Conservation (phyloP, 352 stramenopile genomes). For the Pythium biforme region DNA sequence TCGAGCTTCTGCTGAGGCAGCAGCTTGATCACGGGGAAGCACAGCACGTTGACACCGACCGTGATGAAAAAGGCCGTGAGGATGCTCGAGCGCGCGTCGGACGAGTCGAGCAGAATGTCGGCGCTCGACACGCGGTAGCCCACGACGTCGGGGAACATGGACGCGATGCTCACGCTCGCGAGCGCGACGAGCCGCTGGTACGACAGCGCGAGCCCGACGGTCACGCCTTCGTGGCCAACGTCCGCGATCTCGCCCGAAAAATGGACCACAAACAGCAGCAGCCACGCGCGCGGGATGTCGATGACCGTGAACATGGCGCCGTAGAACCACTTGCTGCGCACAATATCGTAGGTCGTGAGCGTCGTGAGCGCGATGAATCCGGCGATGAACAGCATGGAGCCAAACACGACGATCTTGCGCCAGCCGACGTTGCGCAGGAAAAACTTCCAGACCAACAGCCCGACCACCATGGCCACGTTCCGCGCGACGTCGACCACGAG, state of each 20-base stretch:
- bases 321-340: conserved; percentile 49
- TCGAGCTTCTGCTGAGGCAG: conserved; percentile 42
- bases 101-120: conserved; percentile 1
- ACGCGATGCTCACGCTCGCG: conserved; percentile 23
- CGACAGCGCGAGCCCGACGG: conserved; percentile 47
- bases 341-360: conserved; percentile 30
- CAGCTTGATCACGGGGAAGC: conserved; percentile 11
- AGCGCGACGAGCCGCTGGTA: conserved; percentile 40
- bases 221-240: conserved; percentile 47
- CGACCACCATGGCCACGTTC: not conserved
- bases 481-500: not conserved
- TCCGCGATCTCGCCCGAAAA: conserved; percentile 48
- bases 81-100: not conserved
- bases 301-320: conserved; percentile 24
- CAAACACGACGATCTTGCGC: conserved; percentile 1
- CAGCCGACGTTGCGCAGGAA: conserved; percentile 10
- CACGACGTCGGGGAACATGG: conserved; percentile 24
- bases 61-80: conserved; percentile 5
- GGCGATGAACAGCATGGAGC: conserved; percentile 7
- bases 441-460: conserved; percentile 1
- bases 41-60: conserved; percentile 15
- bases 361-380: conserved; percentile 1
- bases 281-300: conserved; percentile 38
- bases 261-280: conserved; percentile 42
- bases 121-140: not conserved